Conservation (phyloP, 2,329 filamentous ascomycete genomes). For the Teratosphaeria gauchensis region DNA sequence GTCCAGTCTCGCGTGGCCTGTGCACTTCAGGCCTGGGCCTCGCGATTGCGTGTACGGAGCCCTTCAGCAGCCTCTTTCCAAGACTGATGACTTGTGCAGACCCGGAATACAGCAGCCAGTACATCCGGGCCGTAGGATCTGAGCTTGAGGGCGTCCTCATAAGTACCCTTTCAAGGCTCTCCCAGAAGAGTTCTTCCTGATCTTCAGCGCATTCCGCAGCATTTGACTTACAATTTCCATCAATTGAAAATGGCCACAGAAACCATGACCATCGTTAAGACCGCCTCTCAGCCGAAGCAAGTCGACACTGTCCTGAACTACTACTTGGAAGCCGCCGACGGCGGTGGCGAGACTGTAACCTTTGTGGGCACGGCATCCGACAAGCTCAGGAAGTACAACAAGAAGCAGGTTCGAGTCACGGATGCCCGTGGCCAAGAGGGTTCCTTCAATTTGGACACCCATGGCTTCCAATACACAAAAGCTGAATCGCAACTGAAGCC, state of each 20-base stretch:
- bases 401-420: not conserved
- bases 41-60: too few relatives aligned
- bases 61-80: too few relatives aligned
- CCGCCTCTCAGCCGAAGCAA: not conserved
- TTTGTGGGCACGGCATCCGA: not conserved
- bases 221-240: too few relatives aligned
- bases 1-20: too few relatives aligned
- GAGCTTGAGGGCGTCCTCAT: too few relatives aligned
- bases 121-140: too few relatives aligned
- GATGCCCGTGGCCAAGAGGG: not conserved
- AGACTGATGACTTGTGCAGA: too few relatives aligned
- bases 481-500: not conserved
- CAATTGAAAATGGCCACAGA: not conserved
- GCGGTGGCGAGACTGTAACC: not conserved
- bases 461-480: not conserved
- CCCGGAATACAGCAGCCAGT: too few relatives aligned
- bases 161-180: too few relatives aligned
- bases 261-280: not conserved
- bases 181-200: too few relatives aligned
- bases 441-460: not conserved
- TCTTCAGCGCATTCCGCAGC: too few relatives aligned
- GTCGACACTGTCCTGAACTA: not conserved
- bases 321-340: not conserved
- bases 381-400: not conserved
- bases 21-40: too few relatives aligned